Conservation (phyloP, 768 basidiomycete genomes). For the Daedaleopsis sinensis region DNA sequence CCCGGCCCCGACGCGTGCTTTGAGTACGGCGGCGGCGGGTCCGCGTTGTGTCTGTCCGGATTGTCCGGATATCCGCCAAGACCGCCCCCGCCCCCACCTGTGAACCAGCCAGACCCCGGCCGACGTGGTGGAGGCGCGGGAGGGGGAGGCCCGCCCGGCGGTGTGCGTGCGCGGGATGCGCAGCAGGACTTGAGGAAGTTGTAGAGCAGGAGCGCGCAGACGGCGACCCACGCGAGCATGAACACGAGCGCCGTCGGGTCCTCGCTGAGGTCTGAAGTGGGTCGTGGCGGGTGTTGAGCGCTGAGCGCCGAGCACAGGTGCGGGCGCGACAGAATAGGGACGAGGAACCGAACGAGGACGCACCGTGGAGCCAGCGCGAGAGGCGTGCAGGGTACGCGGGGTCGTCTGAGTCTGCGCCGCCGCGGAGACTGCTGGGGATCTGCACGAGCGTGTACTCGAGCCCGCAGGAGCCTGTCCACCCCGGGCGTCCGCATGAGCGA, state of each 20-base stretch:
- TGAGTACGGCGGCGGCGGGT: conserved; percentile 57
- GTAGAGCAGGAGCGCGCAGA: conserved; percentile 59
- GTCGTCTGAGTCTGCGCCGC: conserved; percentile 9
- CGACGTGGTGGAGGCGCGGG: conserved; percentile 40
- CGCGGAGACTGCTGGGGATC: conserved; percentile 46
- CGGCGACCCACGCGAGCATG: conserved; percentile 56
- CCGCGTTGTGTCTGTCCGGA: conserved; percentile 35
- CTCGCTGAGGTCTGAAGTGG: conserved; percentile 21
- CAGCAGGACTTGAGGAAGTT: conserved; percentile 60
- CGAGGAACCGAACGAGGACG: no score
- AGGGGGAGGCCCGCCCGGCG: conserved; percentile 34
- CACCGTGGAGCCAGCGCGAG: conserved; percentile 18
- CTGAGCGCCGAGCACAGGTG: no score
- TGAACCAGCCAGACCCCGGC: conserved; percentile 54
- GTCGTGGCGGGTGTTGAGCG: no score
- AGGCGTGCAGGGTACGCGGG: conserved; percentile 19
- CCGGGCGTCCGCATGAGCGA: no score
- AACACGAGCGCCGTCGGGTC: conserved; percentile 54
- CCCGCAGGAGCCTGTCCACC: conserved; percentile 74
- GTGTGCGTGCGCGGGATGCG: conserved; percentile 32
- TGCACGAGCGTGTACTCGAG: conserved; percentile 82
- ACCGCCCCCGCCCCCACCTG: conserved; percentile 33
- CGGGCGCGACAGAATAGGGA: no score
- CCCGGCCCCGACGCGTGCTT: conserved; percentile 37
- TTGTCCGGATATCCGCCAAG: conserved; percentile 32